These are phyloP conservation scores for Wilhelminamyces savonicus DNA, from an alignment of 805 yeast genomes.

Conservation along the genomic window DNA sequence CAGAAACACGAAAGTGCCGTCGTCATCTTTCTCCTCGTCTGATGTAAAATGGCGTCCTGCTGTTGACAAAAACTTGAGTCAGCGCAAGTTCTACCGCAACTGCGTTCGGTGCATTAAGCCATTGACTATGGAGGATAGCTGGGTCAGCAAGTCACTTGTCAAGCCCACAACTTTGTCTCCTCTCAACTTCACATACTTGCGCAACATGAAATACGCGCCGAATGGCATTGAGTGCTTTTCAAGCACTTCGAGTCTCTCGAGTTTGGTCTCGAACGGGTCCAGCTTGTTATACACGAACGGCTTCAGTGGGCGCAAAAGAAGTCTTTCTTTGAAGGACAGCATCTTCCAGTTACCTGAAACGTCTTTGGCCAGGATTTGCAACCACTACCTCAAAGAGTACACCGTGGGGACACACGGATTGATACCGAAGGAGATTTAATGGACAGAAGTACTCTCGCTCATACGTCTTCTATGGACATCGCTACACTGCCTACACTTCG, in stretches of 20 bases:
- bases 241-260: slow-evolving; percentile 7
- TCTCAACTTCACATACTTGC: slow-evolving; percentile 15
- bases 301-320: slow-evolving; percentile 3
- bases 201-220: slow-evolving; percentile 10
- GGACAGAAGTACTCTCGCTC: too few relatives aligned
- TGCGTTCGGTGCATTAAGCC: slow-evolving; percentile 54
- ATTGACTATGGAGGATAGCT: slow-evolving; percentile 43
- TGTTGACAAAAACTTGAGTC: slow-evolving; percentile 21
- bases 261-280: slow-evolving; percentile 5
- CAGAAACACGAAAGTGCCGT: not conserved
- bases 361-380: slow-evolving; percentile 20
- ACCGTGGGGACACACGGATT: slow-evolving; percentile 32
- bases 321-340: slow-evolving; percentile 11
- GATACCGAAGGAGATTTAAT: slow-evolving; percentile 19
- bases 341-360: slow-evolving; percentile 16
- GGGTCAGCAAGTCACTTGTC: slow-evolving; percentile 45
- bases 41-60: slow-evolving; percentile 44
- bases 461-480: too few relatives aligned
- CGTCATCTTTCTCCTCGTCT: not conserved
- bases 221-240: slow-evolving; percentile 2
- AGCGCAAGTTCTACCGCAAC: slow-evolving; percentile 41
- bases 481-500: too few relatives aligned
- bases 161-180: slow-evolving; percentile 31
- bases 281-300: not conserved
- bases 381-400: slow-evolving; percentile 28